These are phyloP conservation scores for Amylocystis lapponica DNA, from an alignment of 768 basidiomycete genomes.

Conservation along the genomic window DNA sequence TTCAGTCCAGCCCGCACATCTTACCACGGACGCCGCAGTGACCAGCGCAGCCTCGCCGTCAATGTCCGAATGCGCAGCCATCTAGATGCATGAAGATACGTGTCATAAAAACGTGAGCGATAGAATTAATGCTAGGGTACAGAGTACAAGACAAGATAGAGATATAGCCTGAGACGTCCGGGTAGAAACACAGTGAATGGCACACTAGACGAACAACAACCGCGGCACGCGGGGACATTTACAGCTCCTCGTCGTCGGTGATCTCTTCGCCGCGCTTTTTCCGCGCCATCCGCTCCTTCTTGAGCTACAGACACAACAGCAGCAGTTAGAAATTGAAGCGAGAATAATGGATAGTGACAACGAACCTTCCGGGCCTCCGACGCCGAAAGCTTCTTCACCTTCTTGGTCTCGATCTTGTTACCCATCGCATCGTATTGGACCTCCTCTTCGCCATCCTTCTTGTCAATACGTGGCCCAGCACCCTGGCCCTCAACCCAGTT, in stretches of 20 bases:
- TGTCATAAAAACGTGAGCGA: too few relatives aligned
- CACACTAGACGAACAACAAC: constrained; percentile 12
- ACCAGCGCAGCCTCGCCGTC: too few relatives aligned
- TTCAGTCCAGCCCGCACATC: too few relatives aligned
- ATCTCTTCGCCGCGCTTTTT: constrained; percentile 82
- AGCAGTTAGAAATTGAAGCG: constrained; percentile 8
- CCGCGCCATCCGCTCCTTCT: constrained; percentile 95
- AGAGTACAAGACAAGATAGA: constrained; percentile 14
- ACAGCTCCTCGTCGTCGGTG: constrained; percentile 55
- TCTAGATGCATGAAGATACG: too few relatives aligned
- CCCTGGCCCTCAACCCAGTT: constrained; percentile 99
- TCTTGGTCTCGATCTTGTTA: constrained; percentile 87
- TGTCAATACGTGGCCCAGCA: constrained; percentile 90
- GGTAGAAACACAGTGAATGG: constrained; percentile 18
- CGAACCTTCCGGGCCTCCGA: constrained; percentile 70
- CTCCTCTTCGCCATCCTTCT: constrained; percentile 87
- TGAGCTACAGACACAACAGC: constrained; percentile 32
- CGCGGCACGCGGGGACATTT: constrained; percentile 12
- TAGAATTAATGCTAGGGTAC: constrained; percentile 19
- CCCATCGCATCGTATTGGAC: constrained; percentile 96
- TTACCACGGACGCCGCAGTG: too few relatives aligned
- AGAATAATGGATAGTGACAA: too few relatives aligned
- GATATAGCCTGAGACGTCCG: constrained; percentile 17
- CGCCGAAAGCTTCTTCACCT: constrained; percentile 81
- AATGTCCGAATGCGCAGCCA: too few relatives aligned